A percentile compares a stretch with the other conserved stretches of the same genome.
Conservation (phyloP, 2,329 filamentous ascomycete genomes). For the Aspergillus pseudoviridinutans region DNA sequence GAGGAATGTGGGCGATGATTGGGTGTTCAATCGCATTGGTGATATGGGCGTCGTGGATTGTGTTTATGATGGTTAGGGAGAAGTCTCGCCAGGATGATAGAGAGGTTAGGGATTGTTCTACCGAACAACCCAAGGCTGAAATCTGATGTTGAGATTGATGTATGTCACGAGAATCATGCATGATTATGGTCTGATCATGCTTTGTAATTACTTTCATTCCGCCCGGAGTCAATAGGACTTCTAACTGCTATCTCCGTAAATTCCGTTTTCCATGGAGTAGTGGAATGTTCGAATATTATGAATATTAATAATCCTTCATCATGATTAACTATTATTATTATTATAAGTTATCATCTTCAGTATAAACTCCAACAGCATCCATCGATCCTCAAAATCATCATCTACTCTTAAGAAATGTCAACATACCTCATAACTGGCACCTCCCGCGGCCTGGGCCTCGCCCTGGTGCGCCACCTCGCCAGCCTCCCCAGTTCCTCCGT, state of each 20-base stretch:
- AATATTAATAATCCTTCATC: background rate
- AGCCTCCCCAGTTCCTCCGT: slow-evolving; percentile 32
- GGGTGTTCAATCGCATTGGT: slow-evolving; percentile 16
- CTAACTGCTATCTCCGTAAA: background rate
- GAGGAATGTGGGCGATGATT: slow-evolving; percentile 38
- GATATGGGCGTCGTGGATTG: slow-evolving; percentile 13
- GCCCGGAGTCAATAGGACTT: too few relatives aligned
- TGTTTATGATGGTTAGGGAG: slow-evolving; percentile 11
- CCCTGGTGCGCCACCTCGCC: slow-evolving; percentile 27
- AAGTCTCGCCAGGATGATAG: slow-evolving; percentile 1
- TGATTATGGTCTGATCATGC: too few relatives aligned
- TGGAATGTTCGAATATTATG: background rate
- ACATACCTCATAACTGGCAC: slow-evolving; percentile 37
- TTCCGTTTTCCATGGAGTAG: background rate
- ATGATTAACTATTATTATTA: too few relatives aligned
- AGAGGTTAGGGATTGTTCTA: background rate
- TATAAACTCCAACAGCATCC: background rate
- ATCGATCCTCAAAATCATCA: background rate
- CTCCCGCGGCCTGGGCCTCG: slow-evolving; percentile 36
- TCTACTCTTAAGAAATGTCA: slow-evolving; percentile 23
- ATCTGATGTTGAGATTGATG: background rate
- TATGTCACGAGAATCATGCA: background rate
- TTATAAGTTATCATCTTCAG: background rate
- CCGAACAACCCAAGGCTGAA: background rate
- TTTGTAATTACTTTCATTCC: background rate